phyloP scores from a whole-genome alignment of 2,329 filamentous ascomycete species.

The Trichoderma atrobrunneum region DNA sequence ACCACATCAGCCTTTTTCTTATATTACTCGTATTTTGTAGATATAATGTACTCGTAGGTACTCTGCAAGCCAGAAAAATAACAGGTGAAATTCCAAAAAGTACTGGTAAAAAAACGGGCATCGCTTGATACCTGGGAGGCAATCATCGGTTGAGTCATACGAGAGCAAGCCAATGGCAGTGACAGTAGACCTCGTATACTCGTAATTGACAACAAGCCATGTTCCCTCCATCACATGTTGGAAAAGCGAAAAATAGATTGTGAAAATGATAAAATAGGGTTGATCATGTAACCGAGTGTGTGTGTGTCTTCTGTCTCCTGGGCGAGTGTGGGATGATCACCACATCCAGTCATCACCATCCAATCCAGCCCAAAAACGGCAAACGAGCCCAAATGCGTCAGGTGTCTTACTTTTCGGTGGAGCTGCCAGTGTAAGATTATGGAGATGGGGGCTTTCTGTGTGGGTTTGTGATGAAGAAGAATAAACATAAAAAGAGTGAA shows the following conservation, averaged over 20 bases:
- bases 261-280: background rate
- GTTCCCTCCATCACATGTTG: background rate
- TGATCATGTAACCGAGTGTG: background rate
- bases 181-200: background rate
- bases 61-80: background rate
- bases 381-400: background rate
- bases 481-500: background rate
- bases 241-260: background rate
- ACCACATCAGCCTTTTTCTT: background rate
- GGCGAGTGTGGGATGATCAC: slow-evolving; percentile 1
- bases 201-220: background rate
- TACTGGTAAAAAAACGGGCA: background rate
- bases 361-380: background rate
- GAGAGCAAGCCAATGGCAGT: background rate
- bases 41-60: background rate
- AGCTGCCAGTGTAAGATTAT: background rate
- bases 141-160: background rate
- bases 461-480: background rate
- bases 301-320: background rate
- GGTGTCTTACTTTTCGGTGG: slow-evolving; percentile 3
- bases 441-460: background rate
- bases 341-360: slow-evolving; percentile 4
- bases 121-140: background rate
- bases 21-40: background rate
- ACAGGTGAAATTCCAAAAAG: background rate